A percentile compares a stretch with the other conserved stretches of the same genome.
phyloP scores from a whole-genome alignment of 805 yeast species.

The Candida piceae region DNA sequence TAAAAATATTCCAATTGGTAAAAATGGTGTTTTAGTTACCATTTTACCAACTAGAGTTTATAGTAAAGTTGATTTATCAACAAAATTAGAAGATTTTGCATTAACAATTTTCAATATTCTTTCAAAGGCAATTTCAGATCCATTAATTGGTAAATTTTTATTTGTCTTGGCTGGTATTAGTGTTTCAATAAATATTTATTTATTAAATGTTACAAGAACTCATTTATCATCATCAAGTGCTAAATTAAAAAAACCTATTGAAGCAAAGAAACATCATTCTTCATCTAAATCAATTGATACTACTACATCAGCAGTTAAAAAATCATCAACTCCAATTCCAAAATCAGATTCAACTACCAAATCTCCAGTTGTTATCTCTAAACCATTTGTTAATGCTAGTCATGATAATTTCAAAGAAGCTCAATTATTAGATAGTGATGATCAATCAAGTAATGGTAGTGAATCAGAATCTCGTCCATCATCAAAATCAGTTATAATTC shows the following conservation, averaged over 20 bases:
- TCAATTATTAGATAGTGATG: constrained; percentile 28
- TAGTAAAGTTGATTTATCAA: constrained; percentile 50
- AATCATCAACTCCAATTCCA: neutral
- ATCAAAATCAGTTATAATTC: constrained; percentile 14
- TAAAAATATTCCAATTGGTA: constrained; percentile 39
- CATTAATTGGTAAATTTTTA: constrained; percentile 70
- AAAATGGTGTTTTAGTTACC: constrained; percentile 46
- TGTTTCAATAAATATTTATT: constrained; percentile 74
- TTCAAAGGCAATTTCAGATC: constrained; percentile 71
- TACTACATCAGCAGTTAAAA: constrained; percentile 1
- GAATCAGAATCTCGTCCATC: constrained; percentile 28
- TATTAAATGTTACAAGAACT: constrained; percentile 78
- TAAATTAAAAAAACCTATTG: neutral
- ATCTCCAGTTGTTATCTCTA: constrained; percentile 10
- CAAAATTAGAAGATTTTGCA: constrained; percentile 58
- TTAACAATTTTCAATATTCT: constrained; percentile 47
- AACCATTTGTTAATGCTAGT: constrained; percentile 11
- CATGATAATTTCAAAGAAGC: constrained; percentile 31
- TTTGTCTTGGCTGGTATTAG: constrained; percentile 70
- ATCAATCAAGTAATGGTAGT: constrained; percentile 24
- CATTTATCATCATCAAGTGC: constrained; percentile 32
- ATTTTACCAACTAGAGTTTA: constrained; percentile 53
- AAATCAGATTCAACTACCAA: constrained; percentile 7
- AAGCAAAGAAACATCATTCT: constrained; percentile 9
- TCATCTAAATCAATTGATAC: constrained; percentile 6